phyloP scores from a whole-genome alignment of 2,329 filamentous ascomycete species.

The Botryotinia calthae region DNA sequence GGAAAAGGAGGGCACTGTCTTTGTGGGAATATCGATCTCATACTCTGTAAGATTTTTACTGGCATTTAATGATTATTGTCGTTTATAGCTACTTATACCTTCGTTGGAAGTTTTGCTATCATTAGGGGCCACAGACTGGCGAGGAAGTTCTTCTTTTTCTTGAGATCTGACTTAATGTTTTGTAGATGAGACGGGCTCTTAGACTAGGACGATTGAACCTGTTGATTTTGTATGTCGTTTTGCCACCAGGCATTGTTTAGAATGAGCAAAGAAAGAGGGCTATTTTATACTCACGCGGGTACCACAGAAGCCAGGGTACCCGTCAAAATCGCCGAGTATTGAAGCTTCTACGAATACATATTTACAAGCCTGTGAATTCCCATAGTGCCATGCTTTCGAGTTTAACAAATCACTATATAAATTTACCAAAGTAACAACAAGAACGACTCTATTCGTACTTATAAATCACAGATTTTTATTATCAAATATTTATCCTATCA shows the following conservation, averaged over 20 bases:
- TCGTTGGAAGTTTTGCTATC: fast-evolving
- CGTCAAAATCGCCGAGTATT: background rate
- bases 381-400: fast-evolving
- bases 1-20: background rate
- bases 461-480: background rate
- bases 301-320: background rate
- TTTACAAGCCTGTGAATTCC: fast-evolving
- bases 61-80: background rate
- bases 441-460: no score
- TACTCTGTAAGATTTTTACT: background rate
- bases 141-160: no score
- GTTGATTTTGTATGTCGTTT: no score
- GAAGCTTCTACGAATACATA: background rate
- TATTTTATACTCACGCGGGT: background rate
- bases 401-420: background rate
- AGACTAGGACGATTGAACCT: background rate
- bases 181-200: no score
- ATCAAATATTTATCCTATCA: background rate
- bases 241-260: no score
- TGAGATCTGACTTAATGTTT: no score
- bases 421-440: fast-evolving
- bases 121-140: background rate
- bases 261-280: fast-evolving
- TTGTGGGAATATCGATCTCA: fast-evolving
- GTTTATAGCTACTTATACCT: background rate